Evolutionary conservation across 2,329 filamentous ascomycete genomes (phyloP).

Genomic region (Torrubiella hemipterigena): DNA sequence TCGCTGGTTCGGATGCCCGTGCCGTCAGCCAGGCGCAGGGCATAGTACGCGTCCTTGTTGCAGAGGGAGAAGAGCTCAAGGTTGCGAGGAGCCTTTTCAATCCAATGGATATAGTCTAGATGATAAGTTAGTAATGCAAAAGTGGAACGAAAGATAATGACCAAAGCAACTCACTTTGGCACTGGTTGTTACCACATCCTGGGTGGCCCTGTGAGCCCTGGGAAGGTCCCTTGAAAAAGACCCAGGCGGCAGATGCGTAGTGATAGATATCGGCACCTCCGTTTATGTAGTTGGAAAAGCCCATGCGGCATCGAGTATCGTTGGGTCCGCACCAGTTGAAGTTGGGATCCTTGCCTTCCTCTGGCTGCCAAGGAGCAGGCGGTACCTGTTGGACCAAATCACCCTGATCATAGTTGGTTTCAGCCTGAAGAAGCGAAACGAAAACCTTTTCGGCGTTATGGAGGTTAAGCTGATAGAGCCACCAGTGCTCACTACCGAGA

Average conservation of each 20-base stretch:
- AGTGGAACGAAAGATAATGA: too few relatives aligned
- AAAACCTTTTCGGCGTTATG: conserved; percentile 35
- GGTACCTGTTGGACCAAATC: conserved; percentile 19
- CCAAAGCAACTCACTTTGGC: conserved; percentile 25
- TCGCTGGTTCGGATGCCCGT: conserved; percentile 17
- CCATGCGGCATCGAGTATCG: conserved; percentile 29
- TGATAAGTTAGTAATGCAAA: too few relatives aligned
- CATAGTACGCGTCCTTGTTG: conserved; percentile 22
- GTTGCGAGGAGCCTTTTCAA: conserved; percentile 21
- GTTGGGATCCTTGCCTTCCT: conserved; percentile 23
- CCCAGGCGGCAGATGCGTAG: conserved; percentile 31
- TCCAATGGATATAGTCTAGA: conserved; percentile 22
- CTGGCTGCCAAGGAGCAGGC: conserved; percentile 26
- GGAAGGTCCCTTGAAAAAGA: conserved; percentile 28
- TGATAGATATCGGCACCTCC: conserved; percentile 27
- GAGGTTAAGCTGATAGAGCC: conserved; percentile 46
- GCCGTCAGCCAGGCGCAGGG: conserved; percentile 21
- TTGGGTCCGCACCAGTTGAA: conserved; percentile 24
- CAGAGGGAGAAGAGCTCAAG: conserved; percentile 28
- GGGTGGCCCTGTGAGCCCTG: too few relatives aligned
- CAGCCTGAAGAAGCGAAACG: conserved; percentile 37
- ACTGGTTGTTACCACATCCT: conserved; percentile 17
- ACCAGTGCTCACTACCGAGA: conserved; percentile 41
- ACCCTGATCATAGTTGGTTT: conserved; percentile 32
- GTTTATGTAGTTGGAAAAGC: conserved; percentile 26